phyloP scores from a whole-genome alignment of 768 basidiomycete species.

The Phanerochaete sordida region DNA sequence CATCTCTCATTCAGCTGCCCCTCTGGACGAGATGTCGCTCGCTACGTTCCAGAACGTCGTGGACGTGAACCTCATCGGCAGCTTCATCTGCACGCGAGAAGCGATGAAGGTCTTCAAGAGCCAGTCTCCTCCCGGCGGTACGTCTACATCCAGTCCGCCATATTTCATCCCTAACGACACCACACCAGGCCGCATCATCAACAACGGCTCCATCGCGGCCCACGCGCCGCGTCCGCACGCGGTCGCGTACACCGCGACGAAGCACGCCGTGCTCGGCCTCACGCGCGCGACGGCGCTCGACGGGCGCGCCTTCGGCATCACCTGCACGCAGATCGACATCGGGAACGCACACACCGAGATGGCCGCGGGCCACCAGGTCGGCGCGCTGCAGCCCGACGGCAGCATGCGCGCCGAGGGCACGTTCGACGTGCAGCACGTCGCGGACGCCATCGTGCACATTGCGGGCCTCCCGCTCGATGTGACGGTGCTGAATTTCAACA shows the following conservation, averaged over 20 bases:
- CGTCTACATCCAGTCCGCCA: conserved; percentile 11
- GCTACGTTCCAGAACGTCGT: conserved; percentile 62
- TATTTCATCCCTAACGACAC: neutral
- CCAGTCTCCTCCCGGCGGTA: conserved; percentile 71
- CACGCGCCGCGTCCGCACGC: conserved; percentile 65
- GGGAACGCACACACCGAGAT: conserved; percentile 74
- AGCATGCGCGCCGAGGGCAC: conserved; percentile 50
- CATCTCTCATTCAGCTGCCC: conserved; percentile 40
- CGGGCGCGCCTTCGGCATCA: conserved; percentile 68
- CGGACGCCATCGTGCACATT: conserved; percentile 65
- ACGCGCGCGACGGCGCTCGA: conserved; percentile 78
- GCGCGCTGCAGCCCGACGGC: conserved; percentile 71
- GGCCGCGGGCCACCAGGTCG: conserved; percentile 41
- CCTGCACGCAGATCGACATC: conserved; percentile 81
- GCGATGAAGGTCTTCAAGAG: conserved; percentile 71
- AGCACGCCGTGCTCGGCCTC: conserved; percentile 76
- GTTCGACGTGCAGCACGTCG: conserved; percentile 73
- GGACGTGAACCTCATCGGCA: conserved; percentile 66
- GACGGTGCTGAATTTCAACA: conserved; percentile 65
- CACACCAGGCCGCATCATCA: conserved; percentile 68
- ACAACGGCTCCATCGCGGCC: conserved; percentile 80
- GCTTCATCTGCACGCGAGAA: conserved; percentile 75
- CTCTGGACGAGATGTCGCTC: conserved; percentile 59
- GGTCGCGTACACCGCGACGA: conserved; percentile 69
- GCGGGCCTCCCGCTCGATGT: conserved; percentile 66